phyloP scores from a whole-genome alignment of 495 filamentous ascomycete species.

The Aspergillus cavernicola region DNA sequence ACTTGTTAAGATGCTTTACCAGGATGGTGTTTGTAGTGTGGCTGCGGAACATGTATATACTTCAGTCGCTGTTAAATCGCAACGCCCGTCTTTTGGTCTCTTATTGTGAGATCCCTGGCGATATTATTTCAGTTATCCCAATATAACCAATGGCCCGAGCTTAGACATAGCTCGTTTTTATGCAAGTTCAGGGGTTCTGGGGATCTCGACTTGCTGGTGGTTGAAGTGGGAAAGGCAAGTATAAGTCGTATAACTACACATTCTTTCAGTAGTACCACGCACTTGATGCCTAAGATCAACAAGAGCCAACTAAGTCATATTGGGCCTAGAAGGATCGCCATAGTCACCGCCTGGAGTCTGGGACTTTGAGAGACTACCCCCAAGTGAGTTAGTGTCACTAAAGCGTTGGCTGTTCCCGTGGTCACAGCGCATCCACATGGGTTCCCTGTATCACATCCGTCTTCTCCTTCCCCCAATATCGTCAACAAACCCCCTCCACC shows the following conservation, averaged over 20 bases:
- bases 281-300: slow-evolving; percentile 6
- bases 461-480: slow-evolving; percentile 13
- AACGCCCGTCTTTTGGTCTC: neutral
- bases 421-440: slow-evolving; percentile 18
- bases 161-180: no score
- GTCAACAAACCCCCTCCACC: slow-evolving; percentile 9
- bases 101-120: no score
- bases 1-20: no score
- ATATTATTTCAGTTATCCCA: no score
- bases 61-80: no score
- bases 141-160: no score
- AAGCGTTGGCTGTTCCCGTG: slow-evolving; percentile 22
- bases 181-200: no score
- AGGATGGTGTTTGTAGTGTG: no score
- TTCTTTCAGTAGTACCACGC: neutral
- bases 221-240: no score
- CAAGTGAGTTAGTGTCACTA: slow-evolving; percentile 6
- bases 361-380: neutral
- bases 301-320: slow-evolving; percentile 13
- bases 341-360: slow-evolving; percentile 12
- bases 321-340: slow-evolving; percentile 21
- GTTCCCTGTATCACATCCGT: slow-evolving; percentile 12
- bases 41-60: no score
- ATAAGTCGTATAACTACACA: no score
- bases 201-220: no score